These are phyloP conservation scores for Myxozyma kluyveri DNA, from an alignment of 805 yeast species.

Conservation along the genomic window DNA sequence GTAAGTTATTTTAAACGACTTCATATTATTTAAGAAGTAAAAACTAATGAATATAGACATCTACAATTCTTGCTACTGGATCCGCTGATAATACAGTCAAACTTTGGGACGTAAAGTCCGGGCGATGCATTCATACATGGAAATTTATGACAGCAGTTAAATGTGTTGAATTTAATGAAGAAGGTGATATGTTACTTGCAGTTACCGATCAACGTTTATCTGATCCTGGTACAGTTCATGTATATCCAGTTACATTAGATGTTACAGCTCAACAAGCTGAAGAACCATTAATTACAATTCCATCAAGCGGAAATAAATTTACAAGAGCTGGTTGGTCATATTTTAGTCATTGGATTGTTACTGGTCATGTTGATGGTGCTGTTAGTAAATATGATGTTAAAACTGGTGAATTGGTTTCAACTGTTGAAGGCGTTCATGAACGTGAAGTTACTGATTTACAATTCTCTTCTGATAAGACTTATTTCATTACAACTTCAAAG, in stretches of 20 bases:
- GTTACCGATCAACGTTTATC: slow-evolving; percentile 94
- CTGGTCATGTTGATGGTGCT: slow-evolving; percentile 85
- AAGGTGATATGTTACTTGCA: slow-evolving; percentile 63
- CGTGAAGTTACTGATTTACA: slow-evolving; percentile 80
- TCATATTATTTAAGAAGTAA: not conserved
- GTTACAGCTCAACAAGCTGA: slow-evolving; percentile 36
- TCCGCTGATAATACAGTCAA: slow-evolving; percentile 84
- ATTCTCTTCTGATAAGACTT: slow-evolving; percentile 79
- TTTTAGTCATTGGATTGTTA: slow-evolving; percentile 56
- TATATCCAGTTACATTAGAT: slow-evolving; percentile 60
- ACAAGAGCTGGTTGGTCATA: slow-evolving; percentile 87
- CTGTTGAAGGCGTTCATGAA: slow-evolving; percentile 64
- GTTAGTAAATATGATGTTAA: slow-evolving; percentile 74
- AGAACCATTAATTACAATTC: slow-evolving; percentile 28
- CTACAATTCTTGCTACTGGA: slow-evolving; percentile 78
- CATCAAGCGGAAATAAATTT: slow-evolving; percentile 48
- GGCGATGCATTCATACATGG: slow-evolving; percentile 72
- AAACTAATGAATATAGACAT: slow-evolving; percentile 36
- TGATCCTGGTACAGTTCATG: slow-evolving; percentile 67
- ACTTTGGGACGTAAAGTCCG: slow-evolving; percentile 80
- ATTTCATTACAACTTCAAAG: slow-evolving; percentile 88
- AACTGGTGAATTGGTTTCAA: slow-evolving; percentile 66
- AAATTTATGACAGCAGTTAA: slow-evolving; percentile 80
- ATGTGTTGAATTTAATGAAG: slow-evolving; percentile 81
- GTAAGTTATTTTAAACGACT: slow-evolving; percentile 13